Percentiles rank a stretch among this genome's conserved stretches.
Conservation (phyloP, 129 eudicot genomes). For the Centrapalus pauciflorus region DNA sequence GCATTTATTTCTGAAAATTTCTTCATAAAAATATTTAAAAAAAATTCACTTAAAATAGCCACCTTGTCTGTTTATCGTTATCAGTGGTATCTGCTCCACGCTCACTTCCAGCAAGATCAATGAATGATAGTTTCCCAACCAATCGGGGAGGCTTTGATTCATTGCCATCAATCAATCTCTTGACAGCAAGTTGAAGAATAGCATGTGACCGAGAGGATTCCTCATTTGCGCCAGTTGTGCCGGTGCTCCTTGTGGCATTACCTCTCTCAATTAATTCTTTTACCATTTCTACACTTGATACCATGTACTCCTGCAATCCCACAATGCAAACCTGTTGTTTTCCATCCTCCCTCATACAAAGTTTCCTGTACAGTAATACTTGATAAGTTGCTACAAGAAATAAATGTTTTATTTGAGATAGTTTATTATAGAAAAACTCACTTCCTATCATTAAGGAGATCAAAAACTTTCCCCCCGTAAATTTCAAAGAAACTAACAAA, state of each 20-base stretch:
- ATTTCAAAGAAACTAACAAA: slow-evolving; percentile 74
- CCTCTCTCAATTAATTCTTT: slow-evolving; percentile 72
- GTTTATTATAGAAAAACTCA: slow-evolving; percentile 20
- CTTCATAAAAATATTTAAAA: not conserved
- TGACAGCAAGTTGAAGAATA: slow-evolving; percentile 69
- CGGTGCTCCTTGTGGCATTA: slow-evolving; percentile 66
- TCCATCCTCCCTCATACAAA: slow-evolving; percentile 85
- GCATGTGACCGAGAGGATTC: slow-evolving; percentile 86
- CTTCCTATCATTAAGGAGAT: slow-evolving; percentile 68
- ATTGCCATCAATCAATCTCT: slow-evolving; percentile 45
- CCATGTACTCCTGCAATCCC: slow-evolving; percentile 64
- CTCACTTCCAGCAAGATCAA: slow-evolving; percentile 88
- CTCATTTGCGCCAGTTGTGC: slow-evolving; percentile 83
- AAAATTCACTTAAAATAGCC: not conserved
- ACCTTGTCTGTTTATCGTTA: slow-evolving; percentile 77
- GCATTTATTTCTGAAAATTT: not conserved
- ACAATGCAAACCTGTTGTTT: slow-evolving; percentile 79
- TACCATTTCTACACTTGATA: slow-evolving; percentile 40
- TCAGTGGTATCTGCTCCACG: slow-evolving; percentile 87
- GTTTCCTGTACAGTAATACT: slow-evolving; percentile 35
- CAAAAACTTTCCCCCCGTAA: slow-evolving; percentile 76
- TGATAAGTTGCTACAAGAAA: not conserved
- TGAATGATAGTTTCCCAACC: slow-evolving; percentile 68
- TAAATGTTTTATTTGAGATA: not conserved
- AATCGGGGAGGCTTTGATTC: slow-evolving; percentile 56